Percentiles rank a stretch among this genome's conserved stretches.
These are phyloP conservation scores for Metarhizium anisopliae DNA, from an alignment of 2,329 filamentous ascomycete species.

Conservation along the genomic window DNA sequence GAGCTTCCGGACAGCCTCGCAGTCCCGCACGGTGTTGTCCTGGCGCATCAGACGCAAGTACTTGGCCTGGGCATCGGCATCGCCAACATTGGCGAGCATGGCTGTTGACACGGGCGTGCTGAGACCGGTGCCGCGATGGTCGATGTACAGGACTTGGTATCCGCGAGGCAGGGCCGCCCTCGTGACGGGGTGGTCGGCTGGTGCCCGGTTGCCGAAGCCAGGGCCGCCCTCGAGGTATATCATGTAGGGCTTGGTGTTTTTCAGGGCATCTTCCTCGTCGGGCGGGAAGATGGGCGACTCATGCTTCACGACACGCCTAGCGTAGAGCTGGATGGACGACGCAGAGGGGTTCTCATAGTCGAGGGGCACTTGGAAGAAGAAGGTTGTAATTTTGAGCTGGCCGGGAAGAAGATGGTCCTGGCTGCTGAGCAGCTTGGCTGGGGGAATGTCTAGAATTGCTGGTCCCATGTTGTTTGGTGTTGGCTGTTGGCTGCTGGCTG, in stretches of 20 bases:
- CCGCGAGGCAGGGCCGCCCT: conserved; percentile 64
- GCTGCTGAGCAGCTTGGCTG: conserved; percentile 31
- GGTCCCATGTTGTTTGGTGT: conserved; percentile 4
- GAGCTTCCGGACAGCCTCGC: conserved; percentile 72
- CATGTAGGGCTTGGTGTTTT: conserved; percentile 42
- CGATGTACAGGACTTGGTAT: conserved; percentile 79
- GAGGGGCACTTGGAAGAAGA: conserved; percentile 79
- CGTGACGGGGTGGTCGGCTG: conserved; percentile 66
- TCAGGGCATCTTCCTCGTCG: conserved; percentile 14
- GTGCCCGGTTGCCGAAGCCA: conserved; percentile 65
- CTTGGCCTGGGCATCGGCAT: conserved; percentile 56
- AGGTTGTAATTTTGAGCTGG: conserved; percentile 66
- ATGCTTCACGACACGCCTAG: conserved; percentile 59
- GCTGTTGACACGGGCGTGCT: conserved; percentile 71
- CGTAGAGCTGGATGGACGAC: conserved; percentile 66
- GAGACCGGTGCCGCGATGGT: conserved; percentile 82
- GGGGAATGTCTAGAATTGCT: conserved; percentile 17
- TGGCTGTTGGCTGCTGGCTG: background rate
- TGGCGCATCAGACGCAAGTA: conserved; percentile 82
- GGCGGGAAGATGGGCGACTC: conserved; percentile 49
- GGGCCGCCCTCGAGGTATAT: conserved; percentile 83
- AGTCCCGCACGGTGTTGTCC: conserved; percentile 83
- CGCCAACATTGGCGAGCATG: conserved; percentile 44
- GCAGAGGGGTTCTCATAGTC: conserved; percentile 59
- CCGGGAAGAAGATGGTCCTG: conserved; percentile 43